Evolutionary conservation across 1,284 basidiomycete genomes (phyloP).

Genomic region (Termitomyces sp.): DNA sequence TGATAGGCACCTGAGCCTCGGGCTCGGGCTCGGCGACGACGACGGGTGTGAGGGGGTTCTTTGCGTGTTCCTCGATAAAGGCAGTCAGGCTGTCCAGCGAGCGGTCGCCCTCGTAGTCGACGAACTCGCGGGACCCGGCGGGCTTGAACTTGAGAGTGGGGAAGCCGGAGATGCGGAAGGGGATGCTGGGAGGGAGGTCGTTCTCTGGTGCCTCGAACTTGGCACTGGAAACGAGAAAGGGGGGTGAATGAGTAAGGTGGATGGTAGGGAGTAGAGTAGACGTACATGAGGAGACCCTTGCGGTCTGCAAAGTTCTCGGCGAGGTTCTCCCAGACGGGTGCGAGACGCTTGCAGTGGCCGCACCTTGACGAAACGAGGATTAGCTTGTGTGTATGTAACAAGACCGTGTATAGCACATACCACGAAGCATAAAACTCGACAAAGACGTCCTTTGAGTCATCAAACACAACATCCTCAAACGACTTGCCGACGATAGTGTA

Average conservation of each 20-base stretch:
- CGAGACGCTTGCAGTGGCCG: slow-evolving; percentile 93
- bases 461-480: slow-evolving; percentile 83
- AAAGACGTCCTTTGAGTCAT: slow-evolving; percentile 92
- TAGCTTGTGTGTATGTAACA: not conserved
- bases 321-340: slow-evolving; percentile 90
- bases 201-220: slow-evolving; percentile 98
- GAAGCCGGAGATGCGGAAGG: slow-evolving; percentile 87
- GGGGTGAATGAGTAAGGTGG: slow-evolving; percentile 15
- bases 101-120: slow-evolving; percentile 93
- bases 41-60: slow-evolving; percentile 56
- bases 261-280: no score
- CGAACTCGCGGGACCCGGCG: slow-evolving; percentile 81
- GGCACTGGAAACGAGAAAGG: slow-evolving; percentile 55
- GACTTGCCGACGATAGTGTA: slow-evolving; percentile 85
- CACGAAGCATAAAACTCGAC: slow-evolving; percentile 97
- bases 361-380: no score
- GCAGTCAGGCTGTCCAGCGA: slow-evolving; percentile 80
- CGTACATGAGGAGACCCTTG: slow-evolving; percentile 82
- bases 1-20: slow-evolving; percentile 35
- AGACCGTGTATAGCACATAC: slow-evolving; percentile 40
- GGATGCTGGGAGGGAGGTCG: slow-evolving; percentile 83
- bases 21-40: slow-evolving; percentile 23
- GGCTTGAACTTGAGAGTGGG: slow-evolving; percentile 97
- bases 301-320: slow-evolving; percentile 79
- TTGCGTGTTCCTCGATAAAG: slow-evolving; percentile 79